Evolutionary conservation across 164 flowering plant genomes (phyloP).

Genomic region (Magnolia officinalis): DNA sequence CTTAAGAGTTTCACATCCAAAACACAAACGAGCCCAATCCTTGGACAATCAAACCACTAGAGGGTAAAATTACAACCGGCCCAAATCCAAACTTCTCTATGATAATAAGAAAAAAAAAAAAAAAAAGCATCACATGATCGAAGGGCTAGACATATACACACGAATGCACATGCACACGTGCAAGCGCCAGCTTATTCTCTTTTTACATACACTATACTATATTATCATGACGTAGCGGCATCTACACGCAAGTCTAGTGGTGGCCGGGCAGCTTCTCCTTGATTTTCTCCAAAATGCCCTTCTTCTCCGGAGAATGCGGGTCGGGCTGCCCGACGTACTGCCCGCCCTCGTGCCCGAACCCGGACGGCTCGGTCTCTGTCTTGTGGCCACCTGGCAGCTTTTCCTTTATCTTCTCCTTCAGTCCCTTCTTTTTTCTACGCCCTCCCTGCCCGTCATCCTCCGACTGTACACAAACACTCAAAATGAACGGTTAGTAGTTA

Average conservation of each 20-base stretch:
- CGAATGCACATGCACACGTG: background rate
- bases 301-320: conserved; percentile 40
- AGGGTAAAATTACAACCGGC: background rate
- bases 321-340: conserved; percentile 5
- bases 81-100: too few relatives aligned
- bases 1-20: background rate
- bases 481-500: background rate
- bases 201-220: background rate
- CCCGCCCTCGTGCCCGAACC: conserved; percentile 8
- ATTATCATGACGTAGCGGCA: background rate
- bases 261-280: conserved; percentile 56
- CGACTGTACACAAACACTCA: conserved; percentile 27
- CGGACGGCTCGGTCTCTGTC: background rate
- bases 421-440: conserved; percentile 56
- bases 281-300: conserved; percentile 68
- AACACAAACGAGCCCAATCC: background rate
- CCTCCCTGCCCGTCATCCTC: conserved; percentile 73
- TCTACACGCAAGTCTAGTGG: background rate
- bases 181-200: background rate
- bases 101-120: background rate
- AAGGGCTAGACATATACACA: background rate
- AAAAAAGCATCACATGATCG: background rate
- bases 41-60: background rate
- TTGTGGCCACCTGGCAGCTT: conserved; percentile 40
- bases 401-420: conserved; percentile 57